These are phyloP conservation scores for Arachnomyces sp. DNA, from an alignment of 2,329 filamentous ascomycete genomes.

Conservation along the genomic window DNA sequence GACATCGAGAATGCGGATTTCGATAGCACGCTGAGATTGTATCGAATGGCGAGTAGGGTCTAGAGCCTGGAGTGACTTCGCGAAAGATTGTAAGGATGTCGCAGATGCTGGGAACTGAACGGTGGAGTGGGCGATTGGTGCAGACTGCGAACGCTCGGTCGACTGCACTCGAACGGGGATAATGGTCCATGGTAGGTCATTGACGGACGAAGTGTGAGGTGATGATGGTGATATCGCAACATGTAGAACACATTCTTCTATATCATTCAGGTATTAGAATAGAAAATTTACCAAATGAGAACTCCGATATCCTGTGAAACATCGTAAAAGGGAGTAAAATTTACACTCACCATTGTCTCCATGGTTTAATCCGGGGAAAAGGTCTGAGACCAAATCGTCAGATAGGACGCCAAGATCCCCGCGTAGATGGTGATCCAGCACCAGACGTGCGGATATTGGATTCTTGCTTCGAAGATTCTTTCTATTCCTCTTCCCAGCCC, in stretches of 20 bases:
- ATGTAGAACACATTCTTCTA: slow-evolving; percentile 25
- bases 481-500: slow-evolving; percentile 30
- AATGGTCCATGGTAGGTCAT: slow-evolving; percentile 73
- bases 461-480: slow-evolving; percentile 54
- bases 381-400: slow-evolving; percentile 72
- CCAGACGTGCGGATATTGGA: slow-evolving; percentile 68
- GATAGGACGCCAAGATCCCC: slow-evolving; percentile 81
- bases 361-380: slow-evolving; percentile 56
- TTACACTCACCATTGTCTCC: slow-evolving; percentile 5
- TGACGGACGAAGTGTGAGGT: slow-evolving; percentile 34
- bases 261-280: slow-evolving; percentile 6
- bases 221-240: slow-evolving; percentile 42
- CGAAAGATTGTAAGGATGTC: slow-evolving; percentile 73
- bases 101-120: slow-evolving; percentile 66
- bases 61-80: slow-evolving; percentile 62
- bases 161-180: slow-evolving; percentile 59
- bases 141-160: slow-evolving; percentile 43
- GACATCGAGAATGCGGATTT: slow-evolving; percentile 76
- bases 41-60: slow-evolving; percentile 68
- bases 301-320: not conserved
- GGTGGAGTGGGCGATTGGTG: slow-evolving; percentile 62
- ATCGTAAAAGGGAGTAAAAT: not conserved
- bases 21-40: slow-evolving; percentile 68
- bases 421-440: slow-evolving; percentile 77
- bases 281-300: slow-evolving; percentile 3